Base-by-base conservation (phyloP, 2,329 filamentous ascomycete genomes). In the Aspergillus aculeatus region DNA sequence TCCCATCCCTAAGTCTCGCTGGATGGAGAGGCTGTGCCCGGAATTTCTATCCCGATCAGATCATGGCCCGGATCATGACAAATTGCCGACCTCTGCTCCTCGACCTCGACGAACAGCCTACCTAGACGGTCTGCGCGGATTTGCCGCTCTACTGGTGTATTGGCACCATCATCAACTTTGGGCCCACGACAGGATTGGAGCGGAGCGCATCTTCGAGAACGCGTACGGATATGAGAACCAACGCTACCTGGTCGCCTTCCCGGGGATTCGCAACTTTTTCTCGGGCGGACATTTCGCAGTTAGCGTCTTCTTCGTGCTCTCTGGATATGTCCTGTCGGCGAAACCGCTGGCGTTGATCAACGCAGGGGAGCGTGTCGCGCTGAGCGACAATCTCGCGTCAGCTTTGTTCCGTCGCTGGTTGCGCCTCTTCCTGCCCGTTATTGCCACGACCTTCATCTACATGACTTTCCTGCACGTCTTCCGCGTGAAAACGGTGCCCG, bases 131-230 rank as follows among this genome's bases (percentile, higher is more conserved):
- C 75, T 90, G 14, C 78, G 88, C 68, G 87, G 88, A 3, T 88
- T 89, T 62, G 86, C 87, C 4, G 86, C 87, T 2, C 79, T 90
- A 31, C 70, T 89, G 29, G 87, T 90, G 14, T 89, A 89, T 71
- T 78, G 82, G 64, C 84, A 87, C 56, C 85, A 88, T 70, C 81
- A 88, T 69, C 73, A 83, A 64, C 71, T 85, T 5, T 87, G 84
- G 84, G 80, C 79, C 49, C 86, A 86, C 71, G 76, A 69, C 58
- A 73, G 70, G 29, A 70, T 62, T 1, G 67, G 68, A 0, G 73
- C 75, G 44, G 76, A 77, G 47, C 54, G 64, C 9, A 72, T 78
- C 1, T 74, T 86, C n/a, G 83, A 86, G 65, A 81, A 81, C 49
- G 79, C 79, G 7, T 89, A 79, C 62, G 80, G 83, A 19, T 68